Percentiles rank a stretch among this genome's conserved stretches.
Conservation (phyloP, 176 grass and related monocot genomes). For the Dactylis glomerata region DNA sequence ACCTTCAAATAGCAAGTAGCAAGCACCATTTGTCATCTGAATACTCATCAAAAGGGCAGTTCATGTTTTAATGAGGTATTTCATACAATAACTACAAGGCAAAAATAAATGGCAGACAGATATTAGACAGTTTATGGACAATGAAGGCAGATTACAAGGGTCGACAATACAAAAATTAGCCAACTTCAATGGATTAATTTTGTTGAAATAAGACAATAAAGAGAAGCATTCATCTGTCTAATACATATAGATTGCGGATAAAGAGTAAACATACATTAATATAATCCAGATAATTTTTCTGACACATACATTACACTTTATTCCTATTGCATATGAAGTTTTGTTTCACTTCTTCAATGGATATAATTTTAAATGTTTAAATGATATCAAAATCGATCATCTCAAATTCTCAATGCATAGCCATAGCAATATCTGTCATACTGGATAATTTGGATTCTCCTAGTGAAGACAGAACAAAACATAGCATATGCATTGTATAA, state of each 20-base stretch:
- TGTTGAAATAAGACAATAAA: neutral
- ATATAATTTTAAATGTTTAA: neutral
- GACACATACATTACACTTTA: neutral
- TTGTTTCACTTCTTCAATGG: neutral
- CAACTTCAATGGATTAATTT: neutral
- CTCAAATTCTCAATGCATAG: neutral
- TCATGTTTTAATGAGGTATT: slow-evolving; percentile 39
- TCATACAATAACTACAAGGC: slow-evolving; percentile 13
- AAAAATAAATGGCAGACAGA: slow-evolving; percentile 8
- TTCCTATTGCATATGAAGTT: neutral
- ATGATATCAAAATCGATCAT: slow-evolving; percentile 1
- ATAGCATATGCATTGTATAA: slow-evolving; percentile 8
- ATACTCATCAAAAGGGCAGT: slow-evolving; percentile 41
- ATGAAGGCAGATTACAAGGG: neutral
- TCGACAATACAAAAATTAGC: neutral
- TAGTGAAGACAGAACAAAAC: neutral
- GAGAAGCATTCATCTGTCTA: neutral
- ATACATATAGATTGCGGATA: neutral
- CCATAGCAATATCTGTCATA: neutral
- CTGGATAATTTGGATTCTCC: neutral
- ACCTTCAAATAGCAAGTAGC: slow-evolving; percentile 70
- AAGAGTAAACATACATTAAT: neutral
- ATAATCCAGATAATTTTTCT: neutral
- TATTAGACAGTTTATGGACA: neutral
- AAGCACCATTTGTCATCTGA: slow-evolving; percentile 70